Evolutionary conservation across 257 asterid species (phyloP).

Genomic region (Salvia splendens): DNA sequence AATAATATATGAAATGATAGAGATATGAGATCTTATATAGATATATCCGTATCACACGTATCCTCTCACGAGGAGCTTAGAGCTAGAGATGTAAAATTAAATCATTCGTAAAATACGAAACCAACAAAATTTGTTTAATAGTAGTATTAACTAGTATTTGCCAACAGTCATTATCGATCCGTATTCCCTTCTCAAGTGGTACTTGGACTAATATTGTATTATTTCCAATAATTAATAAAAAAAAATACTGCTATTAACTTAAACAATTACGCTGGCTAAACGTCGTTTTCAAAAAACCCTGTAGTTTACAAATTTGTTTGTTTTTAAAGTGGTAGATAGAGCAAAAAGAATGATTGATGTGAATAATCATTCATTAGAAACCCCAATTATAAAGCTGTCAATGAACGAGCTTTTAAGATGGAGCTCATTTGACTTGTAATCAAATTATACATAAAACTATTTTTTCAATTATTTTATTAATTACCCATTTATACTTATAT

Average conservation of each 20-base stretch:
- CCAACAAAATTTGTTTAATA: too few relatives aligned
- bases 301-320: not conserved
- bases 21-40: too few relatives aligned
- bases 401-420: constrained; percentile 22
- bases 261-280: not conserved
- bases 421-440: constrained; percentile 23
- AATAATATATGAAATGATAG: too few relatives aligned
- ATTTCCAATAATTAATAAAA: too few relatives aligned
- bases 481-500: not conserved
- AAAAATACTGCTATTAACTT: not conserved
- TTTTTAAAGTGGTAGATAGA: not conserved
- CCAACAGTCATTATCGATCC: too few relatives aligned
- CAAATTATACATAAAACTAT: not conserved
- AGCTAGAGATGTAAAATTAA: too few relatives aligned
- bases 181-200: too few relatives aligned
- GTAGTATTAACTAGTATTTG: too few relatives aligned
- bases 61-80: too few relatives aligned
- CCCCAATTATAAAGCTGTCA: constrained; percentile 22
- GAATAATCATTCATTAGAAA: not conserved
- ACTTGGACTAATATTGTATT: too few relatives aligned
- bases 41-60: too few relatives aligned
- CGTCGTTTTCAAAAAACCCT: constrained; percentile 1
- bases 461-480: not conserved
- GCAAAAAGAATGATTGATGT: constrained; percentile 24
- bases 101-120: too few relatives aligned